phyloP scores from a whole-genome alignment of 192 early-diverging fungal species.

The Obelidium mucronatum region DNA sequence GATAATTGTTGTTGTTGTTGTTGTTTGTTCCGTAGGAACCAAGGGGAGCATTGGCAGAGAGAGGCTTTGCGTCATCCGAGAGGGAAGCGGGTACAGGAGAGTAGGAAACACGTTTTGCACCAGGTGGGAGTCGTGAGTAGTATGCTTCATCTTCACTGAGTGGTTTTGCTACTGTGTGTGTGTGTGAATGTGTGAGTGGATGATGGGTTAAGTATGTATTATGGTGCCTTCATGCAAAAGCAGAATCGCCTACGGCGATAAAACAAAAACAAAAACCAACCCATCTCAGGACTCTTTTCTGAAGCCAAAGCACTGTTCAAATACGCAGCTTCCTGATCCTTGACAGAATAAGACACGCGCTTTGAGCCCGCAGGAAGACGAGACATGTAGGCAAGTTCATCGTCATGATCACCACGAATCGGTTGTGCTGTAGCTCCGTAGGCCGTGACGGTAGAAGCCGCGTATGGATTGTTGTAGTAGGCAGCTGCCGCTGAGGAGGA shows the following conservation, averaged over 20 bases:
- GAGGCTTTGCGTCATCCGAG: not conserved
- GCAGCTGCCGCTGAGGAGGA: not conserved
- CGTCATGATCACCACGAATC: not conserved
- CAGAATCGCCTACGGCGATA: not conserved
- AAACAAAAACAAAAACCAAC: not conserved
- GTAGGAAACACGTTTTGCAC: conserved; percentile 23
- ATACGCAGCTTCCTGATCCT: not conserved
- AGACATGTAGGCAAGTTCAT: conserved; percentile 3
- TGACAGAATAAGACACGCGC: conserved; percentile 7
- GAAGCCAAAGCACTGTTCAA: not conserved
- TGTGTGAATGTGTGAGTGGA: not conserved
- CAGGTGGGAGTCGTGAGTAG: conserved; percentile 9
- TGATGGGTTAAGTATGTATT: not conserved
- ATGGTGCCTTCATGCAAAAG: not conserved
- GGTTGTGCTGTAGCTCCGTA: not conserved
- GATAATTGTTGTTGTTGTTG: not conserved
- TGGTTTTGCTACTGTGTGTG: not conserved
- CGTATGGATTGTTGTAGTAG: not conserved
- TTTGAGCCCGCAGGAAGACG: conserved; percentile 5
- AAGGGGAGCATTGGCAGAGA: not conserved
- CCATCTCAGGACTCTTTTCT: not conserved
- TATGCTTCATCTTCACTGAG: conserved; percentile 10
- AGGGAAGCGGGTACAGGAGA: not conserved
- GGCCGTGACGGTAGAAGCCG: not conserved
- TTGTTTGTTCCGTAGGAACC: not conserved